phyloP scores from a whole-genome alignment of 1,284 basidiomycete species.

The Trametes pubescens region DNA sequence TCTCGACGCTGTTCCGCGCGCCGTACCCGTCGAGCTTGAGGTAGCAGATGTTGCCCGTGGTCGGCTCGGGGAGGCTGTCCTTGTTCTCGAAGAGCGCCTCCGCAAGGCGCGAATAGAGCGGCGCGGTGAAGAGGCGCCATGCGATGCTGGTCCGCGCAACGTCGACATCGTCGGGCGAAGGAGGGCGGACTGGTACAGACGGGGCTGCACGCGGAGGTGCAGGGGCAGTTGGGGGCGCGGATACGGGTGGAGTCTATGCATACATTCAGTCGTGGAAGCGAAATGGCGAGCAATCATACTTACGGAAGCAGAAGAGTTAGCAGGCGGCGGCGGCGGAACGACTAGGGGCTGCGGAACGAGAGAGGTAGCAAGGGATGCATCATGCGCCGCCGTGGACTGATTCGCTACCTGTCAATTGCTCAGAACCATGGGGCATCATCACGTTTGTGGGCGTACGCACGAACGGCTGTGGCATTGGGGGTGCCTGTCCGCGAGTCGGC shows the following conservation, averaged over 20 bases:
- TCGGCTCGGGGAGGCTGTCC: constrained; percentile 14
- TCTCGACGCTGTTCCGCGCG: constrained; percentile 21
- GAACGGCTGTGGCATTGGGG: not conserved
- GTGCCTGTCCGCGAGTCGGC: not conserved
- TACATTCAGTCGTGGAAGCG: not conserved
- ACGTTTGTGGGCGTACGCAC: not conserved
- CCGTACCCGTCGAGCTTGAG: constrained; percentile 26
- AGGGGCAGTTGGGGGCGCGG: not conserved
- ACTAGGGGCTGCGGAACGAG: not conserved
- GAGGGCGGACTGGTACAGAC: constrained; percentile 8
- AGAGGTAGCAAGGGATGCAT: not conserved
- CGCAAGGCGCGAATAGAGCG: constrained; percentile 14
- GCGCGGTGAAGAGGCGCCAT: constrained; percentile 19
- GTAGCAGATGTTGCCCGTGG: constrained; percentile 16
- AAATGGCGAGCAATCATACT: no score
- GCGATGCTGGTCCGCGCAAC: constrained; percentile 10
- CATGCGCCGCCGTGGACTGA: not conserved
- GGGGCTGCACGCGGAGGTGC: not conserved
- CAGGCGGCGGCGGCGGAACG: not conserved
- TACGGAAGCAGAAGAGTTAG: not conserved
- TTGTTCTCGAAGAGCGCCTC: constrained; percentile 10
- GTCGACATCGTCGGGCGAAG: constrained; percentile 3
- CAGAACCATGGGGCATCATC: not conserved
- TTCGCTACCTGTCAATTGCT: not conserved
- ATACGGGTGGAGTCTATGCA: not conserved